Evolutionary conservation across 2,329 filamentous ascomycete species (phyloP), one percentile per base, ranked within the genome.

Genomic region (Cladophialophora carrionii): DNA sequence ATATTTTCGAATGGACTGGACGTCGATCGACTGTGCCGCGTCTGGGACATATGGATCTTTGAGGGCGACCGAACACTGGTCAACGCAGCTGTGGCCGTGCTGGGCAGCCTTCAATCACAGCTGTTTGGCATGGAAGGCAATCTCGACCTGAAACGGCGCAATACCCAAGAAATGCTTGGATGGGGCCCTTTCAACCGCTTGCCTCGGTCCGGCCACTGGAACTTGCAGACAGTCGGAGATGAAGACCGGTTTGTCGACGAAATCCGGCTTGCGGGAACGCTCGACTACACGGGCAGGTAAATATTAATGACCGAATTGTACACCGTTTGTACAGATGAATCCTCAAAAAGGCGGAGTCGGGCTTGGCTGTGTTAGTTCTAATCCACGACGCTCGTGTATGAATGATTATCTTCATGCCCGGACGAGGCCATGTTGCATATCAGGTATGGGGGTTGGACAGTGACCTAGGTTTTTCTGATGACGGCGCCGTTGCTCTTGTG

Each of bases 41-140:
- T 88, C 22, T 87, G 85, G 84, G 86, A 88, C 71, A 82, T 87
- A 58, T 86, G 84, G 74, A 81, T 83, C 1, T 85, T 88, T 63
- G 86, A 88, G 73, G 84, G 84, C 32, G 86, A 88, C 66, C 76
- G 78, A 24, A 77, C 80, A 52, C 74, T 81, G 64, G 78, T 81
- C 56, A 78, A 77, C 31, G 74, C 79, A 2, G 80, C 78, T 2
- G 78, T 81, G 41, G 79, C 79, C 2, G 68, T 79, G 31, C 70
- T 82, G 4, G 79, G 80, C 24, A 76, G 76, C 63, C 73, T 81
- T 12, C 78, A 81, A 67, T 57, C 75, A 2, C 79, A 80, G 63
- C 63, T 82, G 0, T 76, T 79, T 57, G 74, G 75, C 4, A 75
- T 81, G 57, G 73, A 72, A 22, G 71, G 71, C 8, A 76, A 79